Evolutionary conservation across 2,329 filamentous ascomycete genomes (phyloP).

Genomic region (Blumeria graminis): DNA sequence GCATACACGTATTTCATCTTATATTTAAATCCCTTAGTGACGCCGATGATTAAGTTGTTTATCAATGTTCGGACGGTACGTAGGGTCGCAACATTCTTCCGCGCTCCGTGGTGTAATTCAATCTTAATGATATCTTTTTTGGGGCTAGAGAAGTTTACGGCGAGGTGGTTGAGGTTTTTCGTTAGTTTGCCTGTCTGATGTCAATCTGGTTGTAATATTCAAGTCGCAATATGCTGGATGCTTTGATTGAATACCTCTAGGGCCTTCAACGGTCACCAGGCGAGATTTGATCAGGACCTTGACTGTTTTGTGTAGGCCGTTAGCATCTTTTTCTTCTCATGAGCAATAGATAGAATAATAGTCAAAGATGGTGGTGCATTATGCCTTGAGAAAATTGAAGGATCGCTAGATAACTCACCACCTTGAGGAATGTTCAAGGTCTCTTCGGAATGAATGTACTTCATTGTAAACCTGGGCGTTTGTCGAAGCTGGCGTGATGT

Average conservation of each 20-base stretch:
- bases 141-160: slow-evolving; percentile 82
- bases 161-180: slow-evolving; percentile 91
- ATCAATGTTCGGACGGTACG: slow-evolving; percentile 95
- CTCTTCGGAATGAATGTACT: slow-evolving; percentile 99
- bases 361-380: no score
- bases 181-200: slow-evolving; percentile 55
- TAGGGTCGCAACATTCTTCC: slow-evolving; percentile 95
- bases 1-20: slow-evolving; percentile 99
- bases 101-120: slow-evolving; percentile 92
- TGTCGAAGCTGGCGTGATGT: not conserved
- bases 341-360: slow-evolving; percentile 1
- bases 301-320: slow-evolving; percentile 34
- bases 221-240: slow-evolving; percentile 4
- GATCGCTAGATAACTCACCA: slow-evolving; percentile 37
- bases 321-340: not conserved
- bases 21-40: slow-evolving; percentile 99
- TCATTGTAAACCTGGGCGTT: slow-evolving; percentile 48
- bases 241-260: slow-evolving; percentile 41
- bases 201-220: slow-evolving; percentile 6
- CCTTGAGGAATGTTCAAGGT: slow-evolving; percentile 85
- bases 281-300: slow-evolving; percentile 95
- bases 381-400: no score
- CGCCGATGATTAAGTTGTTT: slow-evolving; percentile 95
- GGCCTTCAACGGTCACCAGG: slow-evolving; percentile 89
- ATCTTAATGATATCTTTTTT: slow-evolving; percentile 77